phyloP scores from a whole-genome alignment of 179 eudicot genomes.

The Corrigiola litoralis region DNA sequence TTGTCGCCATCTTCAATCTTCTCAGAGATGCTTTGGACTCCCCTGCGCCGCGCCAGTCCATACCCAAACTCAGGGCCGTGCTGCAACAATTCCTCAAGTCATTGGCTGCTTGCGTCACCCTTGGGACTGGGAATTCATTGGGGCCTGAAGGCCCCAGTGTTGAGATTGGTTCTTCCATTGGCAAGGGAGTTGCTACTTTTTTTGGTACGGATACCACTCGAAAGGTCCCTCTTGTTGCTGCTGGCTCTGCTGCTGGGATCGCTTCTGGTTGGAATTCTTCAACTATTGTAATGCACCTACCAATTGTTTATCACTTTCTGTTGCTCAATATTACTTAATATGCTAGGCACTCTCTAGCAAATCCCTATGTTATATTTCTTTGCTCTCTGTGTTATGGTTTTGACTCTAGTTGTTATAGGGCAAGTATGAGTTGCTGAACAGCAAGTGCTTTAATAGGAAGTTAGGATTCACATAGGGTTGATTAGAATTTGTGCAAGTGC shows the following conservation, averaged over 20 bases:
- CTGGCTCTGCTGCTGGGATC: conserved; percentile 98
- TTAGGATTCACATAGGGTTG: no score
- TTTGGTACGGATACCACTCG: conserved; percentile 39
- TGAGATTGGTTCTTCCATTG: conserved; percentile 91
- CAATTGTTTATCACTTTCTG: not conserved
- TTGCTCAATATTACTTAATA: not conserved
- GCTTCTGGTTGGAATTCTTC: conserved; percentile 77
- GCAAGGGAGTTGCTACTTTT: conserved; percentile 61
- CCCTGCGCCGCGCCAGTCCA: conserved; percentile 30
- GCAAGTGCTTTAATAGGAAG: no score
- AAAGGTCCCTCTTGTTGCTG: conserved; percentile 78
- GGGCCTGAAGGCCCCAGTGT: conserved; percentile 99
- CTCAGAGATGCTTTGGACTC: conserved; percentile 45
- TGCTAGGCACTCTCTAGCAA: not conserved
- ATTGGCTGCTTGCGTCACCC: conserved; percentile 81
- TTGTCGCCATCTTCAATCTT: conserved; percentile 61
- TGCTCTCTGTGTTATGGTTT: no score
- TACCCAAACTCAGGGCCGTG: conserved; percentile 33
- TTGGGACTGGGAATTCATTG: conserved; percentile 92
- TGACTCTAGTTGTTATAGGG: no score
- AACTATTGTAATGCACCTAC: conserved; percentile 27
- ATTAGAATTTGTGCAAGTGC: no score
- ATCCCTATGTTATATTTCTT: no score
- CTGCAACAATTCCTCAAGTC: conserved; percentile 67
- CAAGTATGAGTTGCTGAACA: no score